A percentile compares a stretch with the other conserved stretches of the same genome.
phyloP scores from a whole-genome alignment of 345 rosid genomes.

The Litchi chinensis region DNA sequence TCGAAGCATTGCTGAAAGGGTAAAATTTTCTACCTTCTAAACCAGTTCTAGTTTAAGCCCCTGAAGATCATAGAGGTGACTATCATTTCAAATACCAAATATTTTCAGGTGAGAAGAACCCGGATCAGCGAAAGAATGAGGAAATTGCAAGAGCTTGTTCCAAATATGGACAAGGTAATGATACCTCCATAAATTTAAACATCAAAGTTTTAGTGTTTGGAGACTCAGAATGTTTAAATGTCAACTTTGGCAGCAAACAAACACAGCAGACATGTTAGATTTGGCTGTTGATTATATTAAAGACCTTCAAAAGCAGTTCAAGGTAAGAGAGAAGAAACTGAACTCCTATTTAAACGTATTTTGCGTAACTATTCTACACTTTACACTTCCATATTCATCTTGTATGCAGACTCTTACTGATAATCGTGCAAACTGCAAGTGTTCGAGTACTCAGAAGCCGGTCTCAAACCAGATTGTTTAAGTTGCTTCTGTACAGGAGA shows the following conservation, averaged over 20 bases:
- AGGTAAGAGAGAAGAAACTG: conserved; percentile 48
- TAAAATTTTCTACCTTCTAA: conserved; percentile 25
- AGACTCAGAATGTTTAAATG: neutral
- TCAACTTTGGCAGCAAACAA: conserved; percentile 74
- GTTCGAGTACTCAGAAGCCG: conserved; percentile 42
- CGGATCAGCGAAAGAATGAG: conserved; percentile 96
- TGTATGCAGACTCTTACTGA: conserved; percentile 59
- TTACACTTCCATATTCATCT: neutral
- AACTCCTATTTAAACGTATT: neutral
- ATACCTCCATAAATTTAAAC: neutral
- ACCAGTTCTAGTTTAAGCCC: neutral
- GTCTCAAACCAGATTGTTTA: conserved; percentile 35
- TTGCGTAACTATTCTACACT: neutral
- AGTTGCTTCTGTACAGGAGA: conserved; percentile 27
- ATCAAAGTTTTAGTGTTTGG: neutral
- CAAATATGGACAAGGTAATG: conserved; percentile 94
- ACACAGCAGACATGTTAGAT: conserved; percentile 94
- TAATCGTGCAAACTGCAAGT: conserved; percentile 62
- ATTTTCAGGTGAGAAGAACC: conserved; percentile 85
- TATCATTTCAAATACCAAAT: neutral
- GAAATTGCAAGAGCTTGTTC: conserved; percentile 93
- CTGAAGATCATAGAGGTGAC: neutral
- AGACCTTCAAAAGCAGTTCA: conserved; percentile 81
- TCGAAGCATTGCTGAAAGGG: conserved; percentile 98
- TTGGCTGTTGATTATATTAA: conserved; percentile 97